Conservation (phyloP, 306 rosid genomes). For the Malus sieversii region DNA sequence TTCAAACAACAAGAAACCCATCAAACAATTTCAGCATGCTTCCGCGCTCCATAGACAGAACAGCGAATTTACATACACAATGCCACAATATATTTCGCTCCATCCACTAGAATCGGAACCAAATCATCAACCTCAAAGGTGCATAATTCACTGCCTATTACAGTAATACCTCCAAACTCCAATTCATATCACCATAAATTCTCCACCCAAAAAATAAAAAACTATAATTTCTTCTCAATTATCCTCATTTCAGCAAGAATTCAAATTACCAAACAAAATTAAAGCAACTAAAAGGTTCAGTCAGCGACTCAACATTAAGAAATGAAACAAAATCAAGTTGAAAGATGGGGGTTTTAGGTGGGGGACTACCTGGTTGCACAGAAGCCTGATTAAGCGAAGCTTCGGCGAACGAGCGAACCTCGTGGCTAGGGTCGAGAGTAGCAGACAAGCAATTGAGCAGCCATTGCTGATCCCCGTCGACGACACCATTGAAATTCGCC, state of each 20-base stretch:
- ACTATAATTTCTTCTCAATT: not conserved
- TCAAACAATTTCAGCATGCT: not conserved
- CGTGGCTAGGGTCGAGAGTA: conserved; percentile 81
- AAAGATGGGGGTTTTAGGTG: not conserved
- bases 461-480: conserved; percentile 91
- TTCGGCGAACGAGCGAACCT: conserved; percentile 82
- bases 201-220: no score
- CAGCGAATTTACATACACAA: not conserved
- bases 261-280: not conserved
- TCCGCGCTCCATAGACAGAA: not conserved
- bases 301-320: not conserved
- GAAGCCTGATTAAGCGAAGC: conserved; percentile 90
- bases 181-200: no score
- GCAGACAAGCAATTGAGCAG: conserved; percentile 83
- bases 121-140: not conserved
- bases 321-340: not conserved
- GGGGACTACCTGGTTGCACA: conserved; percentile 64
- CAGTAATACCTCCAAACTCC: no score
- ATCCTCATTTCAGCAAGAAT: not conserved
- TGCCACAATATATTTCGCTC: not conserved
- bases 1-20: conserved; percentile 30
- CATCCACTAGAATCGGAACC: not conserved
- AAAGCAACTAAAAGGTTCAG: not conserved
- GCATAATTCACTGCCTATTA: not conserved
- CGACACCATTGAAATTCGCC: conserved; percentile 31